A percentile compares a stretch with the other conserved stretches of the same genome.
phyloP scores from a whole-genome alignment of 257 asterid genomes.

The Rehmannia glutinosa region DNA sequence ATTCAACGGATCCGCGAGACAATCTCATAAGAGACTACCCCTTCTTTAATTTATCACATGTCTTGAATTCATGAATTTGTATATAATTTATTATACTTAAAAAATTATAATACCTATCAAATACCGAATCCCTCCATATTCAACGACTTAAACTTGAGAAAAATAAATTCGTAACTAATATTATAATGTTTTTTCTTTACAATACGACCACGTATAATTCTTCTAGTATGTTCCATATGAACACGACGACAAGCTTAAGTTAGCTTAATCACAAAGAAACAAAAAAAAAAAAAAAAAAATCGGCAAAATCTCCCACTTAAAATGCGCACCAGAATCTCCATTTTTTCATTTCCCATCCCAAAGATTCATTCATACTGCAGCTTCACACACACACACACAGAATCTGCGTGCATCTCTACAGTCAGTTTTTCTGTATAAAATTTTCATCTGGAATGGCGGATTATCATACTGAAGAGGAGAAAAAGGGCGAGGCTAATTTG shows the following conservation, averaged over 20 bases:
- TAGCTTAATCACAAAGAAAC: constrained; percentile 28
- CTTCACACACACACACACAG: background rate
- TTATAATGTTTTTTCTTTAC: background rate
- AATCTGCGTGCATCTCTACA: constrained; percentile 16
- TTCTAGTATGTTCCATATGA: constrained; percentile 30
- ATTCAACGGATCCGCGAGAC: too few species aligned
- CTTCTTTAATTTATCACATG: too few species aligned
- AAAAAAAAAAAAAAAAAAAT: background rate
- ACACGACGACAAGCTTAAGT: constrained; percentile 10
- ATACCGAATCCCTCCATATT: too few species aligned
- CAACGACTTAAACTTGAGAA: too few species aligned
- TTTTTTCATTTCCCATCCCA: background rate
- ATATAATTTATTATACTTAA: too few species aligned
- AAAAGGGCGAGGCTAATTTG: constrained; percentile 45
- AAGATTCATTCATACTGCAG: constrained; percentile 22
- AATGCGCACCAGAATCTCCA: constrained; percentile 11
- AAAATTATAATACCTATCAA: too few species aligned
- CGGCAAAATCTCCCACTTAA: constrained; percentile 25
- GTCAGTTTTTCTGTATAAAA: background rate
- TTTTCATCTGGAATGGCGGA: constrained; percentile 47
- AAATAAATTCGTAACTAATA: background rate
- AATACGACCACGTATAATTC: constrained; percentile 3
- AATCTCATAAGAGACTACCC: too few species aligned
- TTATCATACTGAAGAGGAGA: constrained; percentile 55
- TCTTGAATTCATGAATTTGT: too few species aligned